Percentiles rank a stretch among this genome's conserved stretches.
phyloP scores from a whole-genome alignment of 805 yeast genomes.

The Candida qinlingensis region DNA sequence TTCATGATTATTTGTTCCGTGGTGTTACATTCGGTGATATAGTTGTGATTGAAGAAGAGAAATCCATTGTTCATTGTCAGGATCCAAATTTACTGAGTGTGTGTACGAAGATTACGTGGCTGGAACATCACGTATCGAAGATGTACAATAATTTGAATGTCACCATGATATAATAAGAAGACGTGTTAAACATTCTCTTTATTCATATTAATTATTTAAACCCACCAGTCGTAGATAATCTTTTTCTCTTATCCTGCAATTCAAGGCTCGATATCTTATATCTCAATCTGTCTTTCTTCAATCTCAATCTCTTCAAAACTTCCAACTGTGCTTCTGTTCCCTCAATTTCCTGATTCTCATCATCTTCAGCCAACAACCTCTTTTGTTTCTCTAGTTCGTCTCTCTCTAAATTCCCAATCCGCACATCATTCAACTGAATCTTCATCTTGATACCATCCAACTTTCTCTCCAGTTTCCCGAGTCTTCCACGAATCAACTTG shows the following conservation, averaged over 20 bases:
- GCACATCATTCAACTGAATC: slow-evolving; percentile 35
- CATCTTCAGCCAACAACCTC: not conserved
- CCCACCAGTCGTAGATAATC: slow-evolving; percentile 18
- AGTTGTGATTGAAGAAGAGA: slow-evolving; percentile 59
- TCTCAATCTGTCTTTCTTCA: slow-evolving; percentile 41
- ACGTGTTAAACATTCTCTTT: not conserved
- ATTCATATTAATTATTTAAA: not conserved
- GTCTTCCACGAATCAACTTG: slow-evolving; percentile 28
- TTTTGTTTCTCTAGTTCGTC: slow-evolving; percentile 12
- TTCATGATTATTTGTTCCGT: slow-evolving; percentile 53
- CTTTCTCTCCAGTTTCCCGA: slow-evolving; percentile 30
- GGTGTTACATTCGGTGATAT: slow-evolving; percentile 53
- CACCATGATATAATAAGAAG: slow-evolving; percentile 16
- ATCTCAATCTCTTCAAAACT: slow-evolving; percentile 33
- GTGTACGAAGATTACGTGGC: slow-evolving; percentile 55
- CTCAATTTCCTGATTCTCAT: slow-evolving; percentile 15
- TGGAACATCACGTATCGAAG: slow-evolving; percentile 35
- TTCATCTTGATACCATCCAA: slow-evolving; percentile 29
- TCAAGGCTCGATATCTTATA: slow-evolving; percentile 30
- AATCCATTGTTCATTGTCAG: slow-evolving; percentile 54
- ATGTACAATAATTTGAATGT: slow-evolving; percentile 22
- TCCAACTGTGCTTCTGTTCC: slow-evolving; percentile 33
- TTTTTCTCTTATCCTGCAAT: slow-evolving; percentile 23
- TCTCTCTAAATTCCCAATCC: slow-evolving; percentile 28
- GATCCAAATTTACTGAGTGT: slow-evolving; percentile 64